Percentiles rank a stretch among this genome's conserved stretches.
These are phyloP conservation scores for Erodium chrysanthum DNA, from an alignment of 441 rosid species.

Conservation along the genomic window DNA sequence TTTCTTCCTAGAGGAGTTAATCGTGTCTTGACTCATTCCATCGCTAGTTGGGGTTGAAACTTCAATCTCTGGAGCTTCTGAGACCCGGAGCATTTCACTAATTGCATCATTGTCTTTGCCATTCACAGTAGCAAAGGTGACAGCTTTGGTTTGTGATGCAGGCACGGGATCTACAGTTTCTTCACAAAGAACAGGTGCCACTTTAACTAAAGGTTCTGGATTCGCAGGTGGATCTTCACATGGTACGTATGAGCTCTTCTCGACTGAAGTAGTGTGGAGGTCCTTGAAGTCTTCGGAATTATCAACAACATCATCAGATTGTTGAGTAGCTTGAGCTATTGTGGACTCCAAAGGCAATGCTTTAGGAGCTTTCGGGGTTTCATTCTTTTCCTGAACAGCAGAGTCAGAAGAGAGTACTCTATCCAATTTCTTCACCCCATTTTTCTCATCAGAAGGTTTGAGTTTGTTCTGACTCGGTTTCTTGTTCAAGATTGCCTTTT, in stretches of 20 bases:
- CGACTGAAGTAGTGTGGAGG: too few species aligned
- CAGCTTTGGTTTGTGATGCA: too few species aligned
- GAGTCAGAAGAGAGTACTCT: too few species aligned
- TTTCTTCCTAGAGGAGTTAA: conserved; percentile 56
- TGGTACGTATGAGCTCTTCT: not conserved
- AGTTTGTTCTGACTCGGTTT: conserved; percentile 27
- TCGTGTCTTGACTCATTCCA: conserved; percentile 29
- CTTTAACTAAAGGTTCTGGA: conserved; percentile 18
- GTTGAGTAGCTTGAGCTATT: too few species aligned
- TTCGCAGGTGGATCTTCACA: not conserved
- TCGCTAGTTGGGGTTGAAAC: conserved; percentile 51
- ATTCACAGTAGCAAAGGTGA: too few species aligned
- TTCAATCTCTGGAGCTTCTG: conserved; percentile 45
- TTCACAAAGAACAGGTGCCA: conserved; percentile 26
- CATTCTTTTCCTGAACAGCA: too few species aligned
- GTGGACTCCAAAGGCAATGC: too few species aligned
- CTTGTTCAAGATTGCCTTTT: conserved; percentile 35
- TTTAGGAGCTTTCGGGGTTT: too few species aligned
- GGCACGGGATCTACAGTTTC: not conserved
- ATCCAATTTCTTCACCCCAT: not conserved
- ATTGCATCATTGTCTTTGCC: not conserved
- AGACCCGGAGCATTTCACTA: conserved; percentile 23
- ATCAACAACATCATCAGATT: too few species aligned
- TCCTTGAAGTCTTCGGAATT: too few species aligned
- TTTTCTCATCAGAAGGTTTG: conserved; percentile 26